phyloP scores from a whole-genome alignment of 805 yeast species.

The Candida pseudofarinosa region DNA sequence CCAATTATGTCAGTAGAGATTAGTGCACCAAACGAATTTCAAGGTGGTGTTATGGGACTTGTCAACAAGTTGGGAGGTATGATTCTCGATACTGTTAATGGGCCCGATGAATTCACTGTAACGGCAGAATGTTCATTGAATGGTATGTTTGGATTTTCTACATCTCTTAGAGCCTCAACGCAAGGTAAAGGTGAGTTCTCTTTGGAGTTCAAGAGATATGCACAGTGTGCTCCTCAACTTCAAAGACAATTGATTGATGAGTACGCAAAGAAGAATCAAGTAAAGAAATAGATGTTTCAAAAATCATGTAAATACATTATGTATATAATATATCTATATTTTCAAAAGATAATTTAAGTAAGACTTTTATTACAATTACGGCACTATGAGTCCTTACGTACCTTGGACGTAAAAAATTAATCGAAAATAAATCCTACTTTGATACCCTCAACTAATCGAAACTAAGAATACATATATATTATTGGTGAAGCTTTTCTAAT shows the following conservation, averaged over 20 bases:
- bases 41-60: constrained; percentile 86
- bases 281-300: constrained; percentile 4
- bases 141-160: constrained; percentile 94
- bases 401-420: constrained; percentile 3
- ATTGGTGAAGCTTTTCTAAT: constrained; percentile 13
- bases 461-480: constrained; percentile 26
- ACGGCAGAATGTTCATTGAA: constrained; percentile 95
- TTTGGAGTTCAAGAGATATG: constrained; percentile 87
- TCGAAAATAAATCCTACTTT: constrained; percentile 25
- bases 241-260: constrained; percentile 89
- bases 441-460: constrained; percentile 21
- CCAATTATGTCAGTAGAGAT: constrained; percentile 94
- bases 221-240: constrained; percentile 85
- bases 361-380: neutral
- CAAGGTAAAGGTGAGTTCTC: constrained; percentile 99
- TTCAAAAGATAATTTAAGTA: neutral
- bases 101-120: constrained; percentile 89
- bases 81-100: constrained; percentile 90
- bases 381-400: neutral
- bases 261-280: constrained; percentile 38
- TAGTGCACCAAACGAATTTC: constrained; percentile 95
- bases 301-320: constrained; percentile 9
- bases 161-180: constrained; percentile 90
- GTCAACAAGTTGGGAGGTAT: constrained; percentile 90
- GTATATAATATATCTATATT: neutral